Evolutionary conservation across 1,284 basidiomycete genomes (phyloP), one percentile per base, ranked within the genome.

Genomic region (Cerioporus squamosus): DNA sequence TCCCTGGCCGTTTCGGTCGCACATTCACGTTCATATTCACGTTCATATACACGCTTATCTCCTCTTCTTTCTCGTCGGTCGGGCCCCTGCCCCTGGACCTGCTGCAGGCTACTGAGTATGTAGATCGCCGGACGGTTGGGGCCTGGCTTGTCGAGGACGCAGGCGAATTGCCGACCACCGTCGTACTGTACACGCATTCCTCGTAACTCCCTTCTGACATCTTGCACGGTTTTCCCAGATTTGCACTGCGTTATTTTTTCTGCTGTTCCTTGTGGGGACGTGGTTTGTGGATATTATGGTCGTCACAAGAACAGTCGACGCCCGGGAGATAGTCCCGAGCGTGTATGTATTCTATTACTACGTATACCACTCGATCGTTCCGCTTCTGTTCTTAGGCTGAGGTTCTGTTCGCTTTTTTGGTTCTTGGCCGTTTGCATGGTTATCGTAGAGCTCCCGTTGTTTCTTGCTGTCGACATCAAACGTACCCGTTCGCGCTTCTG

Each of bases 311-410:
- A n/a, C n/a, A n/a, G 40, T 17, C 29, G 29, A 20, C 40, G 53
- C 54, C 44, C 17, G 54, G 47, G 59, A 56, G 59, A 40, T 15
- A 60, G 54, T 53, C 59, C 55, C 40, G 43, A 44, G 49, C 23
- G 24, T 44, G 44, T 52, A 52, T 47, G 54, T 55, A 55, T 39
- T 55, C 36, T 55, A 55, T 39, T n/a, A n/a, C n/a, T n/a, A n/a
- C n/a, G n/a, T n/a, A n/a, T 48, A 29, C 20, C 23, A 45, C 44
- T 51, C 29, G 20, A 8, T n/a, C n/a, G n/a, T n/a, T n/a, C n/a
- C n/a, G n/a, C n/a, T n/a, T n/a, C n/a, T n/a, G n/a, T n/a, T n/a
- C n/a, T n/a, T n/a, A n/a, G n/a, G n/a, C n/a, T n/a, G n/a, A n/a
- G n/a, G n/a, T n/a, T n/a, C n/a, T n/a, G n/a, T n/a, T 18, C 20